Base-by-base conservation (phyloP, 192 early-diverging fungal species). In the Podila horticola region DNA sequence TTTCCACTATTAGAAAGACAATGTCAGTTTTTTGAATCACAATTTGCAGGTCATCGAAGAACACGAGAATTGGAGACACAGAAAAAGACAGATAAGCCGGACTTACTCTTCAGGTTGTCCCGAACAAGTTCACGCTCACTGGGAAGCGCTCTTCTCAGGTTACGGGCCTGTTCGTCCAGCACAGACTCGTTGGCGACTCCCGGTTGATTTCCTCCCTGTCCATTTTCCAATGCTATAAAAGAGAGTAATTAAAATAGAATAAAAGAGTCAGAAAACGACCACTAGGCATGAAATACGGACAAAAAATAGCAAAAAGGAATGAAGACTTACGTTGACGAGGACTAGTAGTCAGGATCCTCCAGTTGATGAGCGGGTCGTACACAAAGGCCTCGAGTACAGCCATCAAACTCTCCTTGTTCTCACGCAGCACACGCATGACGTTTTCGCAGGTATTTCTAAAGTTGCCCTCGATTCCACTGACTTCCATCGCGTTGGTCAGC, bases 401-500 rank as follows among this genome's bases (percentile, higher is more conserved):
- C 97, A 99, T 99, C 71, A 99, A 84, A 79, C 93, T 94, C 74
- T 99, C 97, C 71, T 97, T 96, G 88, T 99, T 97, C 19, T 93
- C 92, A 3, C 97, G 88, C 58, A 99, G 82, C 4, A 99, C 96
- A 4, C 93, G 87, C 97, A 99, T 99, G 5, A 97, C 97, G 66
- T 96, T 91, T 79, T 98, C 94, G 82, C 96, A 97, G 1, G 98
- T 97, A 28, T 94, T 95, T 67, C 95, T 90, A 88, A 98, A 99
- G 72, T 92, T 95, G 63, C 98, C 98, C 82, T 99, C 96, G 41
- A 97, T 97, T 17, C 95, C 95, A 74, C 93, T 92, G 17, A 96
- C 96, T 84, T 99, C 98, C 98, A 99, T 99, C 6, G 98, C 97
- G 62, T 96, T 96, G 34, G 94, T 94, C 26, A 99, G 81, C 98